Percentiles rank a stretch among this genome's conserved stretches.
phyloP scores from a whole-genome alignment of 208 protist species.

The Lotmaria passim region DNA sequence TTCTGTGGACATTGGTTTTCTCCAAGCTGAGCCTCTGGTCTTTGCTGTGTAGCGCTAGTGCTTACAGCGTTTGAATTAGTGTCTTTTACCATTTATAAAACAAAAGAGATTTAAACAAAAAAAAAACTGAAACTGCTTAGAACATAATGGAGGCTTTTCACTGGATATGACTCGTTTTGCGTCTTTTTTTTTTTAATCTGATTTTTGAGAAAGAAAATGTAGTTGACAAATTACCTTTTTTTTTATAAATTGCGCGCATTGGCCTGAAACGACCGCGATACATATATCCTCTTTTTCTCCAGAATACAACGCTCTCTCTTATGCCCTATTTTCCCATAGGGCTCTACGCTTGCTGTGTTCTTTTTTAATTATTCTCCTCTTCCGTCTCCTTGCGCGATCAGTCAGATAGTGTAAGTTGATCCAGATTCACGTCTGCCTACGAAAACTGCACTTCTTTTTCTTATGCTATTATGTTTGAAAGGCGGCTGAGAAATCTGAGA shows the following conservation, averaged over 20 bases:
- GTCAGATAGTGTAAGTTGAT: too few relatives aligned
- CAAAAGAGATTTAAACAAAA: background rate
- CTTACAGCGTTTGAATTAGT: background rate
- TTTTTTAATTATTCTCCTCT: conserved; percentile 14
- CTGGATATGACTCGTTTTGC: conserved; percentile 1
- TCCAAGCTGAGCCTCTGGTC: background rate
- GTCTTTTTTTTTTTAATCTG: conserved; percentile 11
- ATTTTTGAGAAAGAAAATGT: conserved; percentile 6
- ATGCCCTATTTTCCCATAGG: background rate
- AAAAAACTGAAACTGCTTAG: background rate
- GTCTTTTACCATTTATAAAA: background rate
- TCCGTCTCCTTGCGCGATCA: too few relatives aligned
- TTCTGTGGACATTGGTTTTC: background rate
- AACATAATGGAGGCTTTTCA: conserved; percentile 5
- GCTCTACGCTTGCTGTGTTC: conserved; percentile 10
- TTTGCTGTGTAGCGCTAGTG: background rate
- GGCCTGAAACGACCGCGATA: background rate
- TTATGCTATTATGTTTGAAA: conserved; percentile 15
- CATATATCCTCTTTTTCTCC: conserved; percentile 11
- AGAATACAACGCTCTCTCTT: background rate
- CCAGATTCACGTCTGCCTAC: too few relatives aligned
- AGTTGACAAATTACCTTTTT: conserved; percentile 6
- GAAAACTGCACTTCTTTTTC: conserved; percentile 18
- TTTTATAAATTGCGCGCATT: background rate
- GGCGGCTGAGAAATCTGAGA: background rate